Conservation (phyloP, 2,329 filamentous ascomycete genomes). For the Aspergillus candidus region DNA sequence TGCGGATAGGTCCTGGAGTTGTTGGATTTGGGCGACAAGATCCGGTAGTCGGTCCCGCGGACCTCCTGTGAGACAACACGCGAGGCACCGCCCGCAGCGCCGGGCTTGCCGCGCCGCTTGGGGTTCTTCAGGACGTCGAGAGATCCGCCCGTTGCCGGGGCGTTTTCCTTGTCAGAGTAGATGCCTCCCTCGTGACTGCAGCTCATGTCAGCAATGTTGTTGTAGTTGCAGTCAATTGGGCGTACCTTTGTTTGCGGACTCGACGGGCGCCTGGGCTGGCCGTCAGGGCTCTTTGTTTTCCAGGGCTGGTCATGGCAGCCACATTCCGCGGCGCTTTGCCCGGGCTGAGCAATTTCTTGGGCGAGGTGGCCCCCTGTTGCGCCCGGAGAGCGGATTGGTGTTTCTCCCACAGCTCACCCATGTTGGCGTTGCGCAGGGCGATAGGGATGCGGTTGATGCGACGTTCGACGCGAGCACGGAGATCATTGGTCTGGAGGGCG, state of each 20-base stretch:
- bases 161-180: constrained; percentile 72
- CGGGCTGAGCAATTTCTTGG: constrained; percentile 27
- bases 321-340: constrained; percentile 25
- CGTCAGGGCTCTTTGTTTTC: constrained; percentile 23
- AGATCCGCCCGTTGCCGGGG: constrained; percentile 27
- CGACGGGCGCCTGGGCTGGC: constrained; percentile 24
- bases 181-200: constrained; percentile 55
- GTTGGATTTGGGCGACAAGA: constrained; percentile 75
- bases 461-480: constrained; percentile 82
- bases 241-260: constrained; percentile 29
- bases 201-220: constrained; percentile 11
- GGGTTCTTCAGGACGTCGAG: constrained; percentile 55
- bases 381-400: constrained; percentile 28
- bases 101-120: constrained; percentile 58
- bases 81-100: constrained; percentile 31
- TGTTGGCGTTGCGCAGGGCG: constrained; percentile 68
- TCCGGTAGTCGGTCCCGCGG: constrained; percentile 47
- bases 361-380: constrained; percentile 23
- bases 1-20: constrained; percentile 66
- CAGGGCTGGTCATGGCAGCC: constrained; percentile 23
- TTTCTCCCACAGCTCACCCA: constrained; percentile 68
- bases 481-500: constrained; percentile 75
- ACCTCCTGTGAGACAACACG: constrained; percentile 40
- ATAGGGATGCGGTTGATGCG: constrained; percentile 87
- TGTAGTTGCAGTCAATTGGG: background rate